phyloP scores from a whole-genome alignment of 148 eudicot species.

The Chenopodium album region DNA sequence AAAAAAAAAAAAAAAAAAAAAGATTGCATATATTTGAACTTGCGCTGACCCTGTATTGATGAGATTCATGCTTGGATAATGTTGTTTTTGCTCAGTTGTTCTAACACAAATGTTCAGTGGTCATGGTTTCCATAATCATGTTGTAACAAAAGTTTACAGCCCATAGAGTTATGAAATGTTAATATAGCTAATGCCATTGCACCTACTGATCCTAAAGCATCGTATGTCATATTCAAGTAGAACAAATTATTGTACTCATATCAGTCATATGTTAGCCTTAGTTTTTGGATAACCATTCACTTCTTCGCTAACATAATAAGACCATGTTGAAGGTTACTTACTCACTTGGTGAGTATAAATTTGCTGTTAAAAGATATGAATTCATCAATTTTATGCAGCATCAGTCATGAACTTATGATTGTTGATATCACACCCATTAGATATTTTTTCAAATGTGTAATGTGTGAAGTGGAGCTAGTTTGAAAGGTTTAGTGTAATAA shows the following conservation, averaged over 20 bases:
- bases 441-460: neutral
- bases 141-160: neutral
- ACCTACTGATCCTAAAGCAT: neutral
- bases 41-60: neutral
- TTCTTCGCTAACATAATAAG: no score
- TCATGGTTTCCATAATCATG: neutral
- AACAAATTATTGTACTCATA: neutral
- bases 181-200: neutral
- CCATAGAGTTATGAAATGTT: neutral
- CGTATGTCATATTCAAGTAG: neutral
- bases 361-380: neutral
- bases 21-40: no score
- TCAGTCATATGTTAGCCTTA: neutral
- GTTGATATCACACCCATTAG: neutral
- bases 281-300: no score
- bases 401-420: neutral
- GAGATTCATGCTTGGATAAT: neutral
- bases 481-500: neutral
- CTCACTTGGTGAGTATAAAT: no score
- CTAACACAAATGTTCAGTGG: neutral
- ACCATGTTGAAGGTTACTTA: no score
- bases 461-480: neutral
- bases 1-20: no score
- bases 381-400: neutral
- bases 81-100: neutral